phyloP scores from a whole-genome alignment of 2,329 filamentous ascomycete species.

The Blastomyces parvus region DNA sequence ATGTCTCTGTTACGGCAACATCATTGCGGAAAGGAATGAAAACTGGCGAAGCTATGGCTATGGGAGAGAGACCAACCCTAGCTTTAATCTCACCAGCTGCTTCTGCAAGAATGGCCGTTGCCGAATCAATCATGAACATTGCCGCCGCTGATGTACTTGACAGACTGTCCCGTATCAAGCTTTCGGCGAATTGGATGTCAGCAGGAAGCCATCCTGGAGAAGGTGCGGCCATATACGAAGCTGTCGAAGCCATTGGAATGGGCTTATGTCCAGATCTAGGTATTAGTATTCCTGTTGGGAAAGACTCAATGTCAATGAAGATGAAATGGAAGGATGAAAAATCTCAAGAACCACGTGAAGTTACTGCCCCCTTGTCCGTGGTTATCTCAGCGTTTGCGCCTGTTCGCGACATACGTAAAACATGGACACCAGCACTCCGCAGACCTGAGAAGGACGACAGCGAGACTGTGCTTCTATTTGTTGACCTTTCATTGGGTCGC shows the following conservation, averaged over 20 bases:
- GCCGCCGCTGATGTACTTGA: conserved; percentile 68
- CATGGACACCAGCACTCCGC: conserved; percentile 86
- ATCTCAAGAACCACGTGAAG: conserved; percentile 62
- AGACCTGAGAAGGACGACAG: conserved; percentile 81
- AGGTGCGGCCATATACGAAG: conserved; percentile 84
- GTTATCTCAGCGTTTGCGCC: conserved; percentile 85
- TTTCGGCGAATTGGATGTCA: conserved; percentile 98
- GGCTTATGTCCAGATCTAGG: conserved; percentile 84
- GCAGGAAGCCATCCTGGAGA: conserved; percentile 90
- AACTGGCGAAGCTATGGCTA: conserved; percentile 92
- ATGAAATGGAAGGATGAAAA: conserved; percentile 76
- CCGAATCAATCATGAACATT: conserved; percentile 85
- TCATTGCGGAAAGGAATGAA: conserved; percentile 62
- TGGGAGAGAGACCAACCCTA: conserved; percentile 84
- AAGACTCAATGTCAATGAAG: conserved; percentile 99
- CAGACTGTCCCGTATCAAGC: conserved; percentile 66
- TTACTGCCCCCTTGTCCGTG: conserved; percentile 83
- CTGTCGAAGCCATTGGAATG: conserved; percentile 85
- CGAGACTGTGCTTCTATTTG: conserved; percentile 78
- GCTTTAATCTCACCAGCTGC: conserved; percentile 83
- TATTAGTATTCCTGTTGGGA: conserved; percentile 89
- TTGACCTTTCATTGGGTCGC: conserved; percentile 74
- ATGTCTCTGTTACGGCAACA: conserved; percentile 85
- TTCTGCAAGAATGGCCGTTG: conserved; percentile 93
- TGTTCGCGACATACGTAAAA: conserved; percentile 70